Evolutionary conservation across 2,329 filamentous ascomycete species (phyloP), one percentile per base, ranked within the genome.

Genomic region (Diaporthe sp.): DNA sequence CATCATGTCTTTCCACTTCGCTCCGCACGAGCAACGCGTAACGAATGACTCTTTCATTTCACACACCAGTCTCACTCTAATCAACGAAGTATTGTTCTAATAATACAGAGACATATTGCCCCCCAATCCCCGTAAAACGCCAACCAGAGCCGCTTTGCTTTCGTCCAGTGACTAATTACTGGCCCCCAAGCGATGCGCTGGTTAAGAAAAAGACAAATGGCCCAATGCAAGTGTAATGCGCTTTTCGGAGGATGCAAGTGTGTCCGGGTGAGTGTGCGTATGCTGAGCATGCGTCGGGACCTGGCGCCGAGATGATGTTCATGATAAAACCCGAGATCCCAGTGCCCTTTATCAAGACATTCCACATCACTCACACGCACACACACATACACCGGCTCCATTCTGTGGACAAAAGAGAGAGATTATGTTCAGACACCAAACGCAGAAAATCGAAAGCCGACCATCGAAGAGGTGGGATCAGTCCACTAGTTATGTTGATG

Each of bases 401-500:
- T 30, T 53, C 63, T 32, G 10, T 37, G 13, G 35, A 51, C 30
- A 39, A 37, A 56, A 59, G 15, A 44, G 22, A 66, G 39, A 53
- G n/a, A n/a, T 25, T 15, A 27, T 12, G 37, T 13, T 73, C 55
- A 73, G 27, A 51, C 50, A 12, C 56, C 53, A 42, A 75, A 71
- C n/a, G 71, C 66, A 61, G 71, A 51, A 63, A 73, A 73, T 22
- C 71, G 71, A 37, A 75, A 75, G 47, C 59, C 70, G 25, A 22
- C 35, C 22, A 44, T 19, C 37, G 27, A 47, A 35, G 27, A 53
- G 27, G 27, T 13, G 27, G 25, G 59, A 37, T 71, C 42, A 32
- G 39, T 32, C 61, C 51, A 71, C 70, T 77, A 71, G 39, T 75
- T 75, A 68, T 79, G 78, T 47, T 72, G 63, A 71, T 83, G 77